phyloP scores from a whole-genome alignment of 352 stramenopile genomes.

The Globisporangium nunn region DNA sequence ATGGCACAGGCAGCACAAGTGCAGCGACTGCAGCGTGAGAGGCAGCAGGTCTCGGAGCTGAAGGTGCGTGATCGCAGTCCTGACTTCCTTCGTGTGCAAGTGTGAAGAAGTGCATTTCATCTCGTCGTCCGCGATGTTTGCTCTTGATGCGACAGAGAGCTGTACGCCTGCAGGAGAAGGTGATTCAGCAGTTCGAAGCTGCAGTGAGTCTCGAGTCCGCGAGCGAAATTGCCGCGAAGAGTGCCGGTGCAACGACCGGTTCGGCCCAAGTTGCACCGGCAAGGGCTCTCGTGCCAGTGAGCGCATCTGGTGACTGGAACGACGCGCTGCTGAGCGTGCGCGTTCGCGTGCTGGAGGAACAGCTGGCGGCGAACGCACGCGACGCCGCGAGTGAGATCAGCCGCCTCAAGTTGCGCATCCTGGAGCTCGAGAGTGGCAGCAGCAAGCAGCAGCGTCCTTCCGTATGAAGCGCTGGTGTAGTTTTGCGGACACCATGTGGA shows the following conservation, averaged over 20 bases:
- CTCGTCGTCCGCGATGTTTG: background rate
- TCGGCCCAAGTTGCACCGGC: background rate
- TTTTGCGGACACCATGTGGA: background rate
- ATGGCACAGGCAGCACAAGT: constrained; percentile 54
- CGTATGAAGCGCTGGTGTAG: background rate
- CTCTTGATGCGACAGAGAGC: constrained; percentile 31
- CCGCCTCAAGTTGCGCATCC: constrained; percentile 48
- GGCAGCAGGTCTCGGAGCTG: constrained; percentile 37
- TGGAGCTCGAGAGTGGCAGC: constrained; percentile 42
- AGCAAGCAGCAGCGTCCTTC: background rate
- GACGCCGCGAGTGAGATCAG: constrained; percentile 50
- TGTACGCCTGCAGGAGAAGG: constrained; percentile 67
- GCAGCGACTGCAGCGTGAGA: constrained; percentile 64
- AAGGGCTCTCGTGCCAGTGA: background rate
- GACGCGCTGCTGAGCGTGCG: constrained; percentile 34
- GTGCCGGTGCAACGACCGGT: background rate
- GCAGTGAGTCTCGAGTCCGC: constrained; percentile 34
- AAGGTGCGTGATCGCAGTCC: constrained; percentile 20
- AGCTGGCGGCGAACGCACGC: constrained; percentile 58
- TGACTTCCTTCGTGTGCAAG: background rate
- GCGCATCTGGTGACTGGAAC: background rate
- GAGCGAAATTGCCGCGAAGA: constrained; percentile 1
- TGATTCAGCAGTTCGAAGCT: constrained; percentile 76
- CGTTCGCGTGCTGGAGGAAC: constrained; percentile 57
- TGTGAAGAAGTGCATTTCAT: background rate